Conservation (phyloP, 345 rosid species). For the Salix udensis region DNA sequence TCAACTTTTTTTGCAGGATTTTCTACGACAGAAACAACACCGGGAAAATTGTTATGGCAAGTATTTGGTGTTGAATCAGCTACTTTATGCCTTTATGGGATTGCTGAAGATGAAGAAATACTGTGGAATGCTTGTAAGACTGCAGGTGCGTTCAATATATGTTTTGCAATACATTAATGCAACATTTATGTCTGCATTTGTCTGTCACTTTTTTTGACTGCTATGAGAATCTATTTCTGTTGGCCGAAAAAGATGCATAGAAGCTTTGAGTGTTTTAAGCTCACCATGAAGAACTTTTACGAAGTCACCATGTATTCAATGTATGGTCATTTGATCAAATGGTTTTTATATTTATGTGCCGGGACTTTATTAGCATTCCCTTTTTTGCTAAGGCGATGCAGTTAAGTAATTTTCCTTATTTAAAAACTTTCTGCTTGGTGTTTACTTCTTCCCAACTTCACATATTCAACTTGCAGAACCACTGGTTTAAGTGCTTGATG, state of each 20-base stretch:
- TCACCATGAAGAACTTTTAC: no score
- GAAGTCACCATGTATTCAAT: not conserved
- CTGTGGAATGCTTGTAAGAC: constrained; percentile 81
- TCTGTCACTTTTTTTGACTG: not conserved
- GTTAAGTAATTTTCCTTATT: not conserved
- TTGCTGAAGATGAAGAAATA: constrained; percentile 81
- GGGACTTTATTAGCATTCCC: not conserved
- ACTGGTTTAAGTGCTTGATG: not conserved
- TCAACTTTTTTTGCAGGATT: constrained; percentile 57
- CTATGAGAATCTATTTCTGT: not conserved
- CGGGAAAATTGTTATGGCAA: constrained; percentile 92
- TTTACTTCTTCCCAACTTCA: not conserved
- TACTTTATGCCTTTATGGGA: constrained; percentile 78
- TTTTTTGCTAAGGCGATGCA: not conserved
- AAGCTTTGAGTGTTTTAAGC: not conserved
- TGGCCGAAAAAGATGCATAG: not conserved
- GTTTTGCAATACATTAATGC: not conserved
- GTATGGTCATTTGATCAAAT: constrained; percentile 1
- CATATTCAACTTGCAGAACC: not conserved
- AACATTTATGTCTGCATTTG: not conserved
- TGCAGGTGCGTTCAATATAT: constrained; percentile 49
- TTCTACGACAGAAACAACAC: constrained; percentile 92
- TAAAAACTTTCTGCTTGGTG: not conserved
- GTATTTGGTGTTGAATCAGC: constrained; percentile 77
- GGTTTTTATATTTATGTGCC: not conserved